These are phyloP conservation scores for Vigna angularis DNA, from an alignment of 306 rosid species.

Conservation along the genomic window DNA sequence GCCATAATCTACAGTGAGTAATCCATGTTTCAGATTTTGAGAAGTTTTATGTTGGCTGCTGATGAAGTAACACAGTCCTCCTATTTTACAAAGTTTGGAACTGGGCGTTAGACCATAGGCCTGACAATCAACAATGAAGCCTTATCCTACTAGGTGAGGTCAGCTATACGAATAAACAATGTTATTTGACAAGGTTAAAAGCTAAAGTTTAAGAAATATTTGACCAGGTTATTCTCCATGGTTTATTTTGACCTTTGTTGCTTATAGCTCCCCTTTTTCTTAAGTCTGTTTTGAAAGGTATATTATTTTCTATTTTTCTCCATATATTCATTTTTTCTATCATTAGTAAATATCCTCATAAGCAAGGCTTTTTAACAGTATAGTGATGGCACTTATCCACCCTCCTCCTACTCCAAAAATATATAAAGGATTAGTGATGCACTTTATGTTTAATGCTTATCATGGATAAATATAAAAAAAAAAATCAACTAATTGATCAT, in stretches of 20 bases:
- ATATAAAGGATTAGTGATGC: background rate
- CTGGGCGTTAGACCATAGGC: no score
- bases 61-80: no score
- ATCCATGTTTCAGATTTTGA: no score
- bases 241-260: background rate
- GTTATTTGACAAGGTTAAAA: no score
- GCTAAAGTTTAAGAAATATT: no score
- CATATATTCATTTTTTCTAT: background rate
- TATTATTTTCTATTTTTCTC: background rate
- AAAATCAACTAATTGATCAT: slow-evolving; percentile 36
- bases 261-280: background rate
- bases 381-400: background rate
- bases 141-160: no score
- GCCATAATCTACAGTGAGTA: no score
- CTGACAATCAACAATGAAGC: no score
- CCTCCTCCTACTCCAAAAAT: background rate
- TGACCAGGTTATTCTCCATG: no score
- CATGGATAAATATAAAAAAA: background rate
- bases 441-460: background rate
- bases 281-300: slow-evolving; percentile 1
- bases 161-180: no score
- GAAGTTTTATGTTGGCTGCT: no score
- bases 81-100: no score
- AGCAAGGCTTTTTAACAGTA: background rate
- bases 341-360: background rate